These are phyloP conservation scores for Fusarium sp. DNA, from an alignment of 2,329 filamentous ascomycete species.

Conservation along the genomic window DNA sequence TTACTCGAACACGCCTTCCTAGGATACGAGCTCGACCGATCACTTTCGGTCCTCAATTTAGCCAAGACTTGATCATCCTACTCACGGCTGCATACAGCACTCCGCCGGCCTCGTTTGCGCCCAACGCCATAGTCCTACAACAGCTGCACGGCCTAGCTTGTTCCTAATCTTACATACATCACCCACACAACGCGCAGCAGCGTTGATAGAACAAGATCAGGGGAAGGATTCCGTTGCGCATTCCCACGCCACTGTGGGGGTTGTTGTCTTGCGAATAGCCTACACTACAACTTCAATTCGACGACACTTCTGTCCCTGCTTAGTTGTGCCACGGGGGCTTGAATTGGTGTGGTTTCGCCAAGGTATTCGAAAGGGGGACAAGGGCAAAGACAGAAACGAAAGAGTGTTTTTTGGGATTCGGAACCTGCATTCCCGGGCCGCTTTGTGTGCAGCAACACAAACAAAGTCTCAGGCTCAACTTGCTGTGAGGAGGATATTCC, in stretches of 20 bases:
- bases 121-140: constrained; percentile 37
- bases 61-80: constrained; percentile 41
- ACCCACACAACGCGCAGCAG: constrained; percentile 28
- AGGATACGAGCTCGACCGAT: constrained; percentile 50
- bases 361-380: constrained; percentile 43
- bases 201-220: constrained; percentile 25
- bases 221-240: constrained; percentile 30
- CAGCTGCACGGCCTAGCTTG: constrained; percentile 29
- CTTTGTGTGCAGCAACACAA: constrained; percentile 39
- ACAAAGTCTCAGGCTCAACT: constrained; percentile 28
- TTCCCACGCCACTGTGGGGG: constrained; percentile 40
- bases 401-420: constrained; percentile 41
- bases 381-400: constrained; percentile 25
- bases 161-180: constrained; percentile 34
- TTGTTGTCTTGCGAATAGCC: constrained; percentile 32
- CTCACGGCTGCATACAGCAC: constrained; percentile 40
- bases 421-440: constrained; percentile 51
- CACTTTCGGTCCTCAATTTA: constrained; percentile 40
- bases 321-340: constrained; percentile 49
- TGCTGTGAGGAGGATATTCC: constrained; percentile 41
- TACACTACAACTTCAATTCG: constrained; percentile 35
- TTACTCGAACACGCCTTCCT: constrained; percentile 31
- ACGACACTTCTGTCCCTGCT: constrained; percentile 41
- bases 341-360: constrained; percentile 51
- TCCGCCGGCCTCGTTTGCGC: constrained; percentile 37